Percentiles rank a stretch among this genome's conserved stretches.
phyloP scores from a whole-genome alignment of 768 basidiomycete species.

The Symmetrospora coprosmae region DNA sequence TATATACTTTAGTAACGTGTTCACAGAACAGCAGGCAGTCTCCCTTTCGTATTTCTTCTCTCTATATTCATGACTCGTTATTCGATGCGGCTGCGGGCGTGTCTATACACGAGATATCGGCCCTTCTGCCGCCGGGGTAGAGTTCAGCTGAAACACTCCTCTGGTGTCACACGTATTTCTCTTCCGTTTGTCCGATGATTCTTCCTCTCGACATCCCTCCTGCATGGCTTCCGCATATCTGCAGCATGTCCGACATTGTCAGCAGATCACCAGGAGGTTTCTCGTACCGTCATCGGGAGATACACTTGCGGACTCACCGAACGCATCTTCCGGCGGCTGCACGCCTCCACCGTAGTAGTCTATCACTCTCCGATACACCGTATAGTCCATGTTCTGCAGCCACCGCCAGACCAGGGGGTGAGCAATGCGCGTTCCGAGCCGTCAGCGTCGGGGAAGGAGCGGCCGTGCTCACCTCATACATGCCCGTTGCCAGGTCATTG shows the following conservation, averaged over 20 bases:
- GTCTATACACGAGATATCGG: too few species aligned
- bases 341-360: constrained; percentile 80
- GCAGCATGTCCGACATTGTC: not conserved
- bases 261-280: constrained; percentile 32
- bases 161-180: constrained; percentile 11
- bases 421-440: too few species aligned
- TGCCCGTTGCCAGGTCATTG: constrained; percentile 27
- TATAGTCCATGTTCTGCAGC: constrained; percentile 83
- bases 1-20: not conserved
- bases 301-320: constrained; percentile 47
- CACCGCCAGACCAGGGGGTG: too few species aligned
- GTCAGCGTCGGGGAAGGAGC: too few species aligned
- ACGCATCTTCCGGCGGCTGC: constrained; percentile 75
- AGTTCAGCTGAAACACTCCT: constrained; percentile 12
- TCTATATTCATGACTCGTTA: too few species aligned
- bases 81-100: too few species aligned
- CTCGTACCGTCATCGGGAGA: not conserved
- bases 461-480: too few species aligned
- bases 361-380: constrained; percentile 73
- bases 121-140: too few species aligned
- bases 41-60: too few species aligned
- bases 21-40: not conserved
- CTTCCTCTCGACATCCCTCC: constrained; percentile 36
- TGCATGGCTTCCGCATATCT: constrained; percentile 44
- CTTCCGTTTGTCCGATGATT: constrained; percentile 1